These are phyloP conservation scores for Malus hybrid DNA, from an alignment of 331 rosid species.

Conservation along the genomic window DNA sequence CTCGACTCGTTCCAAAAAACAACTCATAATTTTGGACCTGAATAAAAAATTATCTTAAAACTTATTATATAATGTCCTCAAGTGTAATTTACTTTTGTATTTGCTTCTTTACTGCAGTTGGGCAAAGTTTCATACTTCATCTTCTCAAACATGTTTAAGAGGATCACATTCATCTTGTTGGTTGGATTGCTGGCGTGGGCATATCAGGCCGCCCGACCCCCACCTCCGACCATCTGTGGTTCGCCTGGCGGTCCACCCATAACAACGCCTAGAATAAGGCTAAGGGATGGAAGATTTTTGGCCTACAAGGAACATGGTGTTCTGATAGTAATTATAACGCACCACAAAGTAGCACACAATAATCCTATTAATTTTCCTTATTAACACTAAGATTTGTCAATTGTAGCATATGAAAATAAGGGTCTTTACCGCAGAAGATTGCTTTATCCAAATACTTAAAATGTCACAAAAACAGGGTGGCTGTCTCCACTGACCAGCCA, in stretches of 20 bases:
- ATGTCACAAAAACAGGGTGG: no score
- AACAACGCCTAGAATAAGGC: slow-evolving; percentile 33
- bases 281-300: slow-evolving; percentile 37
- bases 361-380: no score
- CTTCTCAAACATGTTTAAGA: slow-evolving; percentile 15
- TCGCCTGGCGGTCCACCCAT: slow-evolving; percentile 21
- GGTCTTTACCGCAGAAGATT: no score
- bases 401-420: no score
- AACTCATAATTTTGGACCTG: no score
- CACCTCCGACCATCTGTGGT: slow-evolving; percentile 26
- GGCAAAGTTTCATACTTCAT: background rate
- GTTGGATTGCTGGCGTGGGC: slow-evolving; percentile 19
- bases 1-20: no score
- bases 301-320: slow-evolving; percentile 38
- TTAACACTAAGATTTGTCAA: no score
- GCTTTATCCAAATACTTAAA: no score
- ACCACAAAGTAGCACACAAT: no score
- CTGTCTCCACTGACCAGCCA: no score
- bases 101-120: background rate
- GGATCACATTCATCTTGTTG: slow-evolving; percentile 8
- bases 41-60: background rate
- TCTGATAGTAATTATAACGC: no score
- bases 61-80: background rate
- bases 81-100: background rate
- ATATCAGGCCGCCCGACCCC: slow-evolving; percentile 16